Evolutionary conservation across 352 stramenopile genomes (phyloP).

Genomic region (Phytophthora podocarpi): DNA sequence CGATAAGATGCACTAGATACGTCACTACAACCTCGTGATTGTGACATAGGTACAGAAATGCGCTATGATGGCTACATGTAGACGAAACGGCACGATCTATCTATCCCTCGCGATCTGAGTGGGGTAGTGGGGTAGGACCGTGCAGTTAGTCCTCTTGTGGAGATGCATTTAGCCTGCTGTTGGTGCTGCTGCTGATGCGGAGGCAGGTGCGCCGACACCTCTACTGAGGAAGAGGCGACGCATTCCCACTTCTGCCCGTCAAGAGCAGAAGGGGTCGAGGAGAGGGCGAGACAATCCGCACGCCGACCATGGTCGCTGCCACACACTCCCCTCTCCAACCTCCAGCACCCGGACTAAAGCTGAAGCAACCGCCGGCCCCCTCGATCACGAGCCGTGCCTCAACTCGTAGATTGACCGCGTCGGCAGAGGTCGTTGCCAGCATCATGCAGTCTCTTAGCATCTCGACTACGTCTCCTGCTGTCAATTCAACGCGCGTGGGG

Average conservation of each 20-base stretch:
- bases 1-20: constrained; percentile 9
- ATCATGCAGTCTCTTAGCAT: constrained; percentile 23
- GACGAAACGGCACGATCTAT: no score
- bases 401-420: constrained; percentile 3
- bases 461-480: constrained; percentile 4
- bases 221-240: constrained; percentile 15
- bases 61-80: no score
- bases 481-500: constrained; percentile 17
- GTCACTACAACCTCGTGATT: no score
- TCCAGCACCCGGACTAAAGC: constrained; percentile 4
- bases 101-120: constrained; percentile 17
- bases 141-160: no score
- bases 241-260: constrained; percentile 33
- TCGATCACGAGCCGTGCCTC: constrained; percentile 15
- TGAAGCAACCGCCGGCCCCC: not conserved
- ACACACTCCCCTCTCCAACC: constrained; percentile 20
- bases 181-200: not conserved
- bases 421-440: constrained; percentile 17
- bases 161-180: constrained; percentile 15
- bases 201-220: not conserved
- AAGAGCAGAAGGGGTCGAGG: not conserved
- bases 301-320: constrained; percentile 30
- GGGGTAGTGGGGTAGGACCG: constrained; percentile 21
- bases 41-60: no score
- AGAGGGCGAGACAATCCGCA: constrained; percentile 26